Percentiles rank a stretch among this genome's conserved stretches.
Conservation (phyloP, 139 green algal genomes). For the Axilococcus clingmanii region DNA sequence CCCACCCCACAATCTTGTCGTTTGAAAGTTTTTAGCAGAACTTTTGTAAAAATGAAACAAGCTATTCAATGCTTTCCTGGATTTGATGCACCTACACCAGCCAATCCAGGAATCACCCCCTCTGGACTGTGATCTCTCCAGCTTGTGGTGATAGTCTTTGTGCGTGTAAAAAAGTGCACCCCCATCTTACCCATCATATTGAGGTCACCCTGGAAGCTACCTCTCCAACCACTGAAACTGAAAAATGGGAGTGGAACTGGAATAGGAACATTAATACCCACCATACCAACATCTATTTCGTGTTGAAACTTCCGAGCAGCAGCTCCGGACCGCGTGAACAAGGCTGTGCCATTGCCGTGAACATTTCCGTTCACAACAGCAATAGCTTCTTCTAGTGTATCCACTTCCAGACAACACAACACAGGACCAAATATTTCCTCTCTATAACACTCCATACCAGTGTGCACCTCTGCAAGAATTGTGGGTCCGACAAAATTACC, state of each 20-base stretch:
- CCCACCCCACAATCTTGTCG: no score
- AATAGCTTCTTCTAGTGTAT: slow-evolving; percentile 78
- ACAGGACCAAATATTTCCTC: slow-evolving; percentile 95
- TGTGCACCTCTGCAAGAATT: slow-evolving; percentile 64
- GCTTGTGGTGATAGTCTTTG: slow-evolving; percentile 87
- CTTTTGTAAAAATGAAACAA: no score
- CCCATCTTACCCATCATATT: slow-evolving; percentile 85
- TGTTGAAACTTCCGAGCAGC: slow-evolving; percentile 69
- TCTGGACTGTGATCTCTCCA: slow-evolving; percentile 41
- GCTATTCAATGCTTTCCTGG: slow-evolving; percentile 6
- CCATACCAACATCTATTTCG: slow-evolving; percentile 51
- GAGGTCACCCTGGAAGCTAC: slow-evolving; percentile 81
- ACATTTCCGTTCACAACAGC: slow-evolving; percentile 77
- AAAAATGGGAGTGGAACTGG: slow-evolving; percentile 83
- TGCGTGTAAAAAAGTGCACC: slow-evolving; percentile 89
- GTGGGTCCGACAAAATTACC: slow-evolving; percentile 94
- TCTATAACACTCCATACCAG: slow-evolving; percentile 79
- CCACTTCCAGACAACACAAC: slow-evolving; percentile 71
- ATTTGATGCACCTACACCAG: slow-evolving; percentile 25
- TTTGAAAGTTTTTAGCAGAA: no score
- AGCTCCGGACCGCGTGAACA: slow-evolving; percentile 80
- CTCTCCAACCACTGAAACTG: slow-evolving; percentile 91
- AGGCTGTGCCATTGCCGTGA: slow-evolving; percentile 88
- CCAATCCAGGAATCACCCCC: slow-evolving; percentile 24
- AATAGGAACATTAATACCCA: slow-evolving; percentile 96